These are phyloP conservation scores for Kalmusia sp. DNA, from an alignment of 2,329 filamentous ascomycete species.

Conservation along the genomic window DNA sequence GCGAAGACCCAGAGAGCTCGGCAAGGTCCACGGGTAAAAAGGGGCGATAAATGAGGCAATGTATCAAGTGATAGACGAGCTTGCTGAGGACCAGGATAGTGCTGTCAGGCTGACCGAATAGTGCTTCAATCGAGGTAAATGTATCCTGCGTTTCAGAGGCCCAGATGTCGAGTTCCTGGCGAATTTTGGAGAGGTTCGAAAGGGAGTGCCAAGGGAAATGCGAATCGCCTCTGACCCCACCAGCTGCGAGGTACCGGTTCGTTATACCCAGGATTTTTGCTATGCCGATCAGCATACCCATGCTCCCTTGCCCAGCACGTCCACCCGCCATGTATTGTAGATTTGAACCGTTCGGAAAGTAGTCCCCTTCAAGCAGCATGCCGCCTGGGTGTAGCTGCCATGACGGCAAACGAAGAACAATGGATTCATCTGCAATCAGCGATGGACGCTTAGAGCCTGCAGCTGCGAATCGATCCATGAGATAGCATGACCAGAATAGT, in stretches of 20 bases:
- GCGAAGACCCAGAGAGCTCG: conserved; percentile 78
- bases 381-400: conserved; percentile 70
- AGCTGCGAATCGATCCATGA: conserved; percentile 83
- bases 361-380: conserved; percentile 75
- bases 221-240: conserved; percentile 86
- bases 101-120: conserved; percentile 81
- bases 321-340: conserved; percentile 75
- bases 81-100: conserved; percentile 83
- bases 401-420: conserved; percentile 76
- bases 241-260: conserved; percentile 82
- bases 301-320: conserved; percentile 76
- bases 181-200: conserved; percentile 84
- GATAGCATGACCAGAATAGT: conserved; percentile 89
- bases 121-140: conserved; percentile 75
- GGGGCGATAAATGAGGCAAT: conserved; percentile 85
- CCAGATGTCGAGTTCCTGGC: conserved; percentile 85
- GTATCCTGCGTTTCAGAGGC: conserved; percentile 80
- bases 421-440: conserved; percentile 78
- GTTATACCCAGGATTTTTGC: conserved; percentile 82
- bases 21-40: conserved; percentile 85
- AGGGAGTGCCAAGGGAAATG: conserved; percentile 91
- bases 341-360: conserved; percentile 81
- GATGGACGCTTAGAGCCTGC: conserved; percentile 83
- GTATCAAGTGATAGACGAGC: conserved; percentile 83
- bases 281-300: conserved; percentile 84